Percentiles rank a stretch among this genome's conserved stretches.
These are phyloP conservation scores for Amanita thiersii DNA, from an alignment of 768 basidiomycete species.

Conservation along the genomic window DNA sequence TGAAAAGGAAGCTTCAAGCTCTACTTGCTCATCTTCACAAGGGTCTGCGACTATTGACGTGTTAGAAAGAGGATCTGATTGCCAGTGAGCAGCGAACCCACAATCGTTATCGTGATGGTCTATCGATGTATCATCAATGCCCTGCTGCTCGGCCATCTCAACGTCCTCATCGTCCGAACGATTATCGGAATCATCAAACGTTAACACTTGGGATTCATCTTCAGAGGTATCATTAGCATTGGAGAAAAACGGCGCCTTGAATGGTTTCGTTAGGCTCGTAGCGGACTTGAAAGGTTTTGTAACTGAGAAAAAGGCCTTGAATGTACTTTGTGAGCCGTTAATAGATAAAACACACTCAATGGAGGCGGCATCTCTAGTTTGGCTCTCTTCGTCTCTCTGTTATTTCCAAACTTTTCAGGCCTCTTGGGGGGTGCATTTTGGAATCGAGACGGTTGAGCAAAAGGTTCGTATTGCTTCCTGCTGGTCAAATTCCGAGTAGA, in stretches of 20 bases:
- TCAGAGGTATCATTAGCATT: not conserved
- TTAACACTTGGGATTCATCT: not conserved
- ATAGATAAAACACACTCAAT: slow-evolving; percentile 20
- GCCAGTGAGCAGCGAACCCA: not conserved
- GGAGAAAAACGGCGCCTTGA: slow-evolving; percentile 31
- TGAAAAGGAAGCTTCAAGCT: slow-evolving; percentile 25
- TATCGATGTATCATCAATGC: too few relatives aligned
- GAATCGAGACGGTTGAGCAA: too few relatives aligned
- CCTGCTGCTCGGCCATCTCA: too few relatives aligned
- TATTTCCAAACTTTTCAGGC: slow-evolving; percentile 8
- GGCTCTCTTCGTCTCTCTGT: slow-evolving; percentile 20
- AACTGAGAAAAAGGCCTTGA: slow-evolving; percentile 20
- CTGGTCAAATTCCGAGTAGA: not conserved
- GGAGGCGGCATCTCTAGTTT: slow-evolving; percentile 23
- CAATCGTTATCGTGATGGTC: too few relatives aligned
- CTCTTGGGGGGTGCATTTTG: slow-evolving; percentile 9
- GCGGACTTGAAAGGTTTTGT: slow-evolving; percentile 40
- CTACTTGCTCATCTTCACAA: slow-evolving; percentile 10
- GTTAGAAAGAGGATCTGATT: not conserved
- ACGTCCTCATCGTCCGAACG: too few relatives aligned
- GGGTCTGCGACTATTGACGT: slow-evolving; percentile 1
- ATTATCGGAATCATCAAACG: too few relatives aligned
- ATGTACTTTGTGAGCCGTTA: not conserved
- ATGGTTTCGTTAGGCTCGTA: slow-evolving; percentile 37
- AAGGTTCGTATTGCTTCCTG: slow-evolving; percentile 8